Evolutionary conservation across 2,329 filamentous ascomycete genomes (phyloP), one percentile per base, ranked within the genome.

Genomic region (Pestalotiopsis fici): DNA sequence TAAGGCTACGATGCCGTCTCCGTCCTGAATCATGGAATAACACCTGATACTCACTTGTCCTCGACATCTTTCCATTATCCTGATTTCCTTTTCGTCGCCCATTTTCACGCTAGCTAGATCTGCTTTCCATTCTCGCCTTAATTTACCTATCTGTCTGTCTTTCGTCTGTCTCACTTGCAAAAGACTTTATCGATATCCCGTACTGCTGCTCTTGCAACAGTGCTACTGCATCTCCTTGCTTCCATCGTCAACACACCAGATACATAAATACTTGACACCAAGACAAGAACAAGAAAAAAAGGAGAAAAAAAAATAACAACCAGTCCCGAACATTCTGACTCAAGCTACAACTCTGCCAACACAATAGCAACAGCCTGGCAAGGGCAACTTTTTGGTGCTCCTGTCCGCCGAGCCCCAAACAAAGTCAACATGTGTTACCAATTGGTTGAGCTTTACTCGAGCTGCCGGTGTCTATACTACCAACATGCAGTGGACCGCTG

Each of bases 381-480:
- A 27, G 13, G 7, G 11, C 23, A 15, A 25, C 15, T 37, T 28
- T 9, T 4, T 61, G 12, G 21, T 25, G 43, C 15, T 21, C 43
- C 3, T 50, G 43, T 50, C 43, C 43, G 43, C 43, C 43, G 43
- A n/a, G 43, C 43, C 43, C 21, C 43, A 50, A 18, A n/a, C n/a
- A 4, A n/a, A 50, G 43, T 75, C 78, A 85, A 71, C 69, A 97
- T 97, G 94, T 97, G 94, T 77, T 95, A 93, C 76, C 93, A 95
- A 82, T 82, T 97, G 69, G 85, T 95, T 74, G 94, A 97, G 80
- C 87, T 93, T 68, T 97, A 94, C 84, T 90, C 94, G 66, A 93
- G 91, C 66, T 97, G 94, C 86, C 88, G 90, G 71, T 97, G 94
- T 81, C 86, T 95, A 73, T 97, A 97, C 85, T 93, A 95, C 84